Evolutionary conservation across 352 stramenopile species (phyloP), one percentile per base, ranked within the genome.

Genomic region (Phytophthora brassicae): DNA sequence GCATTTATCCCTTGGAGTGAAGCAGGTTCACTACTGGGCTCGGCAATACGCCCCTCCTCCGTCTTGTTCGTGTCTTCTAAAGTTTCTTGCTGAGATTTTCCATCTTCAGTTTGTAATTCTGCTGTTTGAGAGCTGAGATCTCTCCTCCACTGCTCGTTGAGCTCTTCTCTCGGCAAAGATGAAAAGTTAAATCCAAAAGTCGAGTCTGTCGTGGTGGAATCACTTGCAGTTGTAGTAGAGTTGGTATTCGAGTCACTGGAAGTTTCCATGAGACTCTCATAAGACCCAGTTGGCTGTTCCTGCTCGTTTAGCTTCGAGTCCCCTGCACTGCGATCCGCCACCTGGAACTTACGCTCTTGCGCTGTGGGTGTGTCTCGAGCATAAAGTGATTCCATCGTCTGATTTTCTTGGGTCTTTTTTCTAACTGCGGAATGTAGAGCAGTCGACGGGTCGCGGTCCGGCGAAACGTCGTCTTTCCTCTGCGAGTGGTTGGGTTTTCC

Each of bases 321-420:
- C 20, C 54, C 49, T 47, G 47, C 17, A 48, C 23, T 49, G 12
- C 41, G 42, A 14, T 60, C 39, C 20, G 41, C 16, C 22, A 63
- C 13, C 26, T 66, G 62, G 11, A 65, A 55, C 48, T 65, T 71
- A 33, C 29, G 51, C 14, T 74, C 57, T 22, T 63, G 53, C 12
- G 57, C 53, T 13, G 60, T 74, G 29, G 66, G 66, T 6, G 66
- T 74, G 23, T 74, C 60, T 33, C 62, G 67, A 48, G 63, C 67
- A 39, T 72, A 75, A 2, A 75, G 63, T 33, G 67, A 75, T 62
- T 75, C 67, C 67, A 75, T 75, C 9, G 17, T 9, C 17, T 33
- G 45, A 12, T 33, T 58, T 42, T 41, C 41, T 51, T 31, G 8
- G 26, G 26, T 53, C 57, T 24, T 41, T 51, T 67, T 56, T 56